Base-by-base conservation (phyloP, 176 grass and related monocot genomes). In the Pharus latifolius region DNA sequence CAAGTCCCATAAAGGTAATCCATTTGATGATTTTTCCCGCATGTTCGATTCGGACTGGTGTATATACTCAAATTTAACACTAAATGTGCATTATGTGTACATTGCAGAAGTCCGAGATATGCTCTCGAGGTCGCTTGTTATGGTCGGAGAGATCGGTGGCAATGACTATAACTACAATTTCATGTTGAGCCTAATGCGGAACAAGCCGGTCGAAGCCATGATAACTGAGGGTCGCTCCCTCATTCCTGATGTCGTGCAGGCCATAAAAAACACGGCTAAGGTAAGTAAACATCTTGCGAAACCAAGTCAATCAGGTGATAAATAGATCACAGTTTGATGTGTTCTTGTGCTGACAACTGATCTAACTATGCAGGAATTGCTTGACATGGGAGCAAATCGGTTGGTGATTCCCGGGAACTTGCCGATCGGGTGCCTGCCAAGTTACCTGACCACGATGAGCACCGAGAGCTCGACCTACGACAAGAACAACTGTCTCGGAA, bases 151-250 rank as follows among this genome's bases (percentile, higher is more conserved):
- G 62, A 91, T 91, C 1, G 92, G 88, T 26, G 92, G 92, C 2
- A 91, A 96, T 63, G 85, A 91, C 63, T 91, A 91, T 76, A 96
- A 96, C 75, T 88, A 88, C 66, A 82, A 68, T 42, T 91, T 91
- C 76, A 56, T 60, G 20, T 47, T 82, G 73, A 67, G 58, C 13
- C 40, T 22, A 5, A 18, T 13, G 5, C n/a, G n/a, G n/a, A n/a
- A n/a, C n/a, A n/a, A n/a, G 38, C 16, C 12, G 40, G 41, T 0
- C 40, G 40, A 5, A n/a, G 22, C 41, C 16, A 49, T 38, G 25
- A 31, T 30, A 77, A 56, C 50, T n/a, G n/a, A n/a, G n/a, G n/a
- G 7, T 47, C 30, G 10, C 30, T 1, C 72, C n/a, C 89, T 75
- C 2, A 72, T 96, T 1, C 78, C 85, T 4, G 38, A 56, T 34